These are phyloP conservation scores for Candida endomychidarum DNA, from an alignment of 805 yeast genomes.

Conservation along the genomic window DNA sequence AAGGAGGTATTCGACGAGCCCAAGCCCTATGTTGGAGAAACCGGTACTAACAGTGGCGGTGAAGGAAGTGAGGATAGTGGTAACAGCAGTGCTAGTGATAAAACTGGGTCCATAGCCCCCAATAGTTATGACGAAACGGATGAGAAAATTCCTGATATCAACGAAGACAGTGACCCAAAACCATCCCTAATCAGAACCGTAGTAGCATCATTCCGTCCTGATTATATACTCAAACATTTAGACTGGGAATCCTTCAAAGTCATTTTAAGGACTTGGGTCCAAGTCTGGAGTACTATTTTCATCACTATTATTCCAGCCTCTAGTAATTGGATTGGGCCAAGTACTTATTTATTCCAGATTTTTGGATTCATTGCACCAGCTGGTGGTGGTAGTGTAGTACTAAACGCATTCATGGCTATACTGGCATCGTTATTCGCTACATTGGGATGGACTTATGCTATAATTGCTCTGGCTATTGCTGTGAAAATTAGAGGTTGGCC, in stretches of 20 bases:
- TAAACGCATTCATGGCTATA: conserved; percentile 19
- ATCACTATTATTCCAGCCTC: conserved; percentile 24
- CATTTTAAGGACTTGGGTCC: conserved; percentile 26
- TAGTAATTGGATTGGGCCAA: conserved; percentile 29
- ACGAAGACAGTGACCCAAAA: conserved; percentile 13
- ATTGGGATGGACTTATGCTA: conserved; percentile 24
- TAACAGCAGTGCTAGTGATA: not conserved
- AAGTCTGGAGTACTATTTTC: conserved; percentile 27
- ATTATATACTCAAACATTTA: conserved; percentile 26
- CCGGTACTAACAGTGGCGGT: no score
- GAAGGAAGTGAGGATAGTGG: not conserved
- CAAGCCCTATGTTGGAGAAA: no score
- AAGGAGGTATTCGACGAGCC: no score
- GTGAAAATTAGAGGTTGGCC: conserved; percentile 25
- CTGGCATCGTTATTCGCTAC: conserved; percentile 17
- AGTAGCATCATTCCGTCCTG: conserved; percentile 19
- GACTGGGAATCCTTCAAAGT: conserved; percentile 26
- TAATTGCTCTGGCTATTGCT: conserved; percentile 26
- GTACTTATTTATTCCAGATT: conserved; percentile 28
- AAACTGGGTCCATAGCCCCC: not conserved
- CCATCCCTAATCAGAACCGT: conserved; percentile 16
- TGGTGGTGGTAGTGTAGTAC: conserved; percentile 29
- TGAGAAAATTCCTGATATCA: not conserved
- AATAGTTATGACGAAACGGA: conserved; percentile 6
- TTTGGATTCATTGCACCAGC: conserved; percentile 25